Percentiles rank a stretch among this genome's conserved stretches.
Conservation (phyloP, 2,329 filamentous ascomycete genomes). For the Ceratocystiopsis sp. region DNA sequence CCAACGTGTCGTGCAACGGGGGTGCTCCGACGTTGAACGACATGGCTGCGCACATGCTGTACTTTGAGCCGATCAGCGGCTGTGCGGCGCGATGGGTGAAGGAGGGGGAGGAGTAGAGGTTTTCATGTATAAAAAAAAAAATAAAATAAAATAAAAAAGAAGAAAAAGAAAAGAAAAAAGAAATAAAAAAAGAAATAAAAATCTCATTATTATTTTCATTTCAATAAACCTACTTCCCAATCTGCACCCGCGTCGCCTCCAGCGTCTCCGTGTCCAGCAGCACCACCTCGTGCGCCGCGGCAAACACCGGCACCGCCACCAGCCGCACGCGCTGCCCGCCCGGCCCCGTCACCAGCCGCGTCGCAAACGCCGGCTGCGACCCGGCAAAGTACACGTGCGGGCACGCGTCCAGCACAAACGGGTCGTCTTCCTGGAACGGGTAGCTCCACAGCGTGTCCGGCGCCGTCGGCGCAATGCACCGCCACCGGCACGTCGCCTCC, state of each 20-base stretch:
- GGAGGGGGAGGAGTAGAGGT: too few relatives aligned
- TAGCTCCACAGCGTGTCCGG: constrained; percentile 96
- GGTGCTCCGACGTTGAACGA: constrained; percentile 25
- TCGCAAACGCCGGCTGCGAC: constrained; percentile 65
- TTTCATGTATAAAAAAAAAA: too few relatives aligned
- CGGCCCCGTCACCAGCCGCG: constrained; percentile 47
- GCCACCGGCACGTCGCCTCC: constrained; percentile 88
- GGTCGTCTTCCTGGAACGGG: constrained; percentile 86
- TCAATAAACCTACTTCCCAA: constrained; percentile 12
- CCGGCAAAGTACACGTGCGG: constrained; percentile 88
- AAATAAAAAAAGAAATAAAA: constrained; percentile 1
- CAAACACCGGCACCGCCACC: constrained; percentile 71
- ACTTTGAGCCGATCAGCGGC: constrained; percentile 26
- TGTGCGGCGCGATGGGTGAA: constrained; percentile 14
- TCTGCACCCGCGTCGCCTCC: constrained; percentile 55
- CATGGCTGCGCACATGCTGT: constrained; percentile 27
- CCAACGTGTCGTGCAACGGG: constrained; percentile 33
- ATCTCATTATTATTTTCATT: neutral
- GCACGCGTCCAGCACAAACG: constrained; percentile 69
- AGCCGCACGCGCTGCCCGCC: constrained; percentile 57
- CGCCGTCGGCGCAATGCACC: constrained; percentile 79
- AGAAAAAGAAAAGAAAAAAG: neutral
- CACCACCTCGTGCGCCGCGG: constrained; percentile 60
- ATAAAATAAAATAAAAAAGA: neutral
- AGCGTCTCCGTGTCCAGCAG: constrained; percentile 75